These are phyloP conservation scores for Phytophthora litchii DNA, from an alignment of 352 stramenopile species.

Conservation along the genomic window DNA sequence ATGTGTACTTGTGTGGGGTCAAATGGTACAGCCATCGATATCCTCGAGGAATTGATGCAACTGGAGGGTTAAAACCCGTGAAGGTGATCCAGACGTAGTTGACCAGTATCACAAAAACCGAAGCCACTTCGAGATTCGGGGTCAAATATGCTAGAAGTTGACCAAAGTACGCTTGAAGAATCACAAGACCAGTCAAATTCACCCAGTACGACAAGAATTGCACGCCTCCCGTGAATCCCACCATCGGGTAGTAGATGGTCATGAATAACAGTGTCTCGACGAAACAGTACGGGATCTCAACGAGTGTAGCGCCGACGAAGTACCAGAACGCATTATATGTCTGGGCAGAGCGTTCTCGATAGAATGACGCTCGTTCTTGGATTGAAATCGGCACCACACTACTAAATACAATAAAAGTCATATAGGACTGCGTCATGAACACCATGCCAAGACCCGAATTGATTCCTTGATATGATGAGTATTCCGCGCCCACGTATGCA, in stretches of 20 bases:
- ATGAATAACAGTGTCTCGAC: constrained; percentile 19
- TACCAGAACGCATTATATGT: constrained; percentile 33
- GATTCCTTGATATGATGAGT: constrained; percentile 40
- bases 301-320: constrained; percentile 20
- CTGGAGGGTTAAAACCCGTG: constrained; percentile 20
- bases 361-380: constrained; percentile 22
- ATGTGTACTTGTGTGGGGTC: constrained; percentile 17
- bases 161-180: constrained; percentile 28
- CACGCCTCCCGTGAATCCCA: constrained; percentile 35
- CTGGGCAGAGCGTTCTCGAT: constrained; percentile 24
- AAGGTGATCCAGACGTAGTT: constrained; percentile 14
- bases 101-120: constrained; percentile 16
- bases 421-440: constrained; percentile 77
- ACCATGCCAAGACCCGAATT: constrained; percentile 70
- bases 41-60: neutral
- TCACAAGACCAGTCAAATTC: constrained; percentile 34
- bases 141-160: constrained; percentile 34
- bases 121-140: constrained; percentile 14
- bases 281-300: constrained; percentile 29
- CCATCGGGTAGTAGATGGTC: constrained; percentile 25
- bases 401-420: constrained; percentile 37
- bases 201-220: constrained; percentile 67
- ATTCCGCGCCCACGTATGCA: constrained; percentile 60
- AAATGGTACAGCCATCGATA: constrained; percentile 22
- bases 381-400: constrained; percentile 19